Evolutionary conservation across 164 flowering plant genomes (phyloP).

Genomic region (Magnolia changhungtana): DNA sequence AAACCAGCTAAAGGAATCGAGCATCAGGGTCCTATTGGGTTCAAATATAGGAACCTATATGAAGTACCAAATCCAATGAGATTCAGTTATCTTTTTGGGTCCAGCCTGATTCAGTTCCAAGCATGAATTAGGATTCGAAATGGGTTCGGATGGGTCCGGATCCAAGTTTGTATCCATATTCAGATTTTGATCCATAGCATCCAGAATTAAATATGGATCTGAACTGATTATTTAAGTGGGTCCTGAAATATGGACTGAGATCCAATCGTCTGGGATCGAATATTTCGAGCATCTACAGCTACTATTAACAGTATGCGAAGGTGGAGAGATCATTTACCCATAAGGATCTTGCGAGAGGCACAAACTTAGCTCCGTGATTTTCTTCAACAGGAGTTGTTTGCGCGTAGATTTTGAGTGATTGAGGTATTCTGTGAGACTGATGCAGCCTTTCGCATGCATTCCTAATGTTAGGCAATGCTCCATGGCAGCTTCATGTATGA

Average conservation of each 20-base stretch:
- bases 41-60: too few species aligned
- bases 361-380: background rate
- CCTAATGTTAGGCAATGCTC: background rate
- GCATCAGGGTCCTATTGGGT: too few species aligned
- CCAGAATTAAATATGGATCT: too few species aligned
- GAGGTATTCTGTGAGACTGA: constrained; percentile 4
- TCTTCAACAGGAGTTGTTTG: background rate
- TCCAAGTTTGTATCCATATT: too few species aligned
- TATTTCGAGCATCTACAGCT: background rate
- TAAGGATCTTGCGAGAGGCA: constrained; percentile 3
- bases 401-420: background rate
- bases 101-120: too few species aligned
- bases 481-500: background rate
- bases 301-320: background rate
- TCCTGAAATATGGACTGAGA: background rate
- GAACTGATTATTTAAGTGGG: too few species aligned
- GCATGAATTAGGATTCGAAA: too few species aligned
- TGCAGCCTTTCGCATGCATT: constrained; percentile 3
- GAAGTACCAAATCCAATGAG: too few species aligned
- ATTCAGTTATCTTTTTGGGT: too few species aligned
- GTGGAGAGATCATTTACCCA: constrained; percentile 9
- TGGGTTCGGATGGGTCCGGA: too few species aligned
- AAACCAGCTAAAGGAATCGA: too few species aligned
- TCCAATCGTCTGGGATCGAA: background rate
- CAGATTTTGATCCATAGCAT: too few species aligned